Base-by-base conservation (phyloP, 805 yeast genomes). In the Blastobotrys attinorum region DNA sequence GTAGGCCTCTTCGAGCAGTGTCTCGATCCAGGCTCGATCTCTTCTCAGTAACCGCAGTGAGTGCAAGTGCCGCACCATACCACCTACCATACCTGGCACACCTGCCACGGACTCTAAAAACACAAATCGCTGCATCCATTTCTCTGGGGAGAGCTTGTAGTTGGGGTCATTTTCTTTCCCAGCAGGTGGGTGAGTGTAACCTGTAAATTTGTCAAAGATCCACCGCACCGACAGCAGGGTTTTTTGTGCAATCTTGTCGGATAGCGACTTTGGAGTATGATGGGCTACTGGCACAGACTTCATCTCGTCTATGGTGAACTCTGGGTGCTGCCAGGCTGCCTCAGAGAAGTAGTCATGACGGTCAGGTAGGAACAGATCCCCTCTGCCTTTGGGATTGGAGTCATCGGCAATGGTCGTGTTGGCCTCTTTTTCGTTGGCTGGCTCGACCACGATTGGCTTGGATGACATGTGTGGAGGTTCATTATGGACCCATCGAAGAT, bases 1-100 rank as follows among this genome's bases (percentile, higher is more conserved):
- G 63, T 81, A 82, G 0, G 88, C 86, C 56, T 81, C 89, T 54
- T 81, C 88, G 32, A 76, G 64, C 32, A 82, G 64, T 1, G 88
- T 80, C 58, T 81, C 85, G 48, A 82, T 71, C 82, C 86, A 82
- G 1, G 84, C 87, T 54, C 77, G 73, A 58, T 81, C 89, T 47
- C 88, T 63, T 54, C 70, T 70, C 51, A 82, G 64, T 40, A 79
- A 59, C 50, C 89, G 64, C 39, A 81, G 58, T 2, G 84, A 73
- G 49, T 77, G 79, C 53, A 81, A 67, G 57, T 82, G 88, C 45
- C 88, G 71, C 35, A 82, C 60, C 62, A 80, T 81, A 1, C 83
- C 82, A 2, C 84, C 89, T 38, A 78, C 83, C 70, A 79, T 75
- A 8, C 89, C 88, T 1, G 89, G 89, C n/a, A 81, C 84, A 6